Evolutionary conservation across 2,329 filamentous ascomycete species (phyloP).

Genomic region (Pyrenochaeta sp.): DNA sequence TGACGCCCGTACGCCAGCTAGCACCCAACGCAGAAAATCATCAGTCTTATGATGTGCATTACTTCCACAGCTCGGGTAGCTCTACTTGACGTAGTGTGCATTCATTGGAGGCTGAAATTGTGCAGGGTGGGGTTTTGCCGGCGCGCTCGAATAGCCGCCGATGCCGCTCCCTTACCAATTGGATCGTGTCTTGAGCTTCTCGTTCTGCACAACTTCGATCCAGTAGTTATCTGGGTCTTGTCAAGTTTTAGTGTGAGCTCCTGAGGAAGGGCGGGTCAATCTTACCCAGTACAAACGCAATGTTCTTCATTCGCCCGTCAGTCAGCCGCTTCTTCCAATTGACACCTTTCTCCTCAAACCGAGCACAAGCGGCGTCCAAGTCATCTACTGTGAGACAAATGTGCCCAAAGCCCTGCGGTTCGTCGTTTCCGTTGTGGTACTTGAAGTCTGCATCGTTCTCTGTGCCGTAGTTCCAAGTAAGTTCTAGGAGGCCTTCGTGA

Average conservation of each 20-base stretch:
- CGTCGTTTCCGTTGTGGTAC: constrained; percentile 91
- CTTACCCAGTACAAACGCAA: constrained; percentile 82
- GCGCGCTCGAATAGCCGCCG: constrained; percentile 12
- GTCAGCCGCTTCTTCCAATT: constrained; percentile 96
- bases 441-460: constrained; percentile 84
- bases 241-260: constrained; percentile 19
- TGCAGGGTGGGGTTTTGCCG: constrained; percentile 20
- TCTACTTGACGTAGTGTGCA: constrained; percentile 12
- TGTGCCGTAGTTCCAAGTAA: constrained; percentile 84
- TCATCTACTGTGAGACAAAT: constrained; percentile 90
- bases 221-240: constrained; percentile 79
- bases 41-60: constrained; percentile 9
- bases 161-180: constrained; percentile 43
- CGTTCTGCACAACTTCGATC: constrained; percentile 81
- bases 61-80: constrained; percentile 6
- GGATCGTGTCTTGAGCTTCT: constrained; percentile 61
- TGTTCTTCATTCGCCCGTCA: constrained; percentile 89
- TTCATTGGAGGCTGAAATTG: constrained; percentile 19
- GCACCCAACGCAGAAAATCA: no score
- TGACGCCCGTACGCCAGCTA: no score
- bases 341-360: constrained; percentile 82
- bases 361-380: constrained; percentile 82
- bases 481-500: constrained; percentile 84
- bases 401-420: constrained; percentile 94
- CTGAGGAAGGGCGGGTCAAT: background rate